These are phyloP conservation scores for Boletus albobrunnescens DNA, from an alignment of 1,284 basidiomycete species.

Conservation along the genomic window DNA sequence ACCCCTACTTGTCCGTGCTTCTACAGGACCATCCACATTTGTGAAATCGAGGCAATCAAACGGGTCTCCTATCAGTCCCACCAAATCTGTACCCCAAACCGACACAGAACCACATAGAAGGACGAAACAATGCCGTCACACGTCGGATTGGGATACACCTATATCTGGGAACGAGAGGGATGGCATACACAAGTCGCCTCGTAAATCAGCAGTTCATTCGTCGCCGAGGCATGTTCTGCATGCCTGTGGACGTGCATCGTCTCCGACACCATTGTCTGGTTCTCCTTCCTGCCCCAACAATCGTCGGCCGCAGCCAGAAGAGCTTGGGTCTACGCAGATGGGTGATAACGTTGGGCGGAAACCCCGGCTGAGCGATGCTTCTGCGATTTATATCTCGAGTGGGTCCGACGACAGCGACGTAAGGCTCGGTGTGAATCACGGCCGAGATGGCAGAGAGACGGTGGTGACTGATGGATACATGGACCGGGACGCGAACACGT, in stretches of 20 bases:
- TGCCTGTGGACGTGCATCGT: constrained; percentile 4
- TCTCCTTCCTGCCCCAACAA: neutral
- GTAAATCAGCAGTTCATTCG: constrained; percentile 25
- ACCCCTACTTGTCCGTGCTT: neutral
- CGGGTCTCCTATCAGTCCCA: constrained; percentile 12
- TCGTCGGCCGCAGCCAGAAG: neutral
- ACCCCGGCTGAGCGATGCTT: constrained; percentile 16
- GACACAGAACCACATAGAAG: neutral
- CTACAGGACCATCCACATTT: neutral
- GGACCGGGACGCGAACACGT: constrained; percentile 9
- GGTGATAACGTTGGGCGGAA: neutral
- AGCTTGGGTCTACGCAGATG: neutral
- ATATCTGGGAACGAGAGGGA: constrained; percentile 8
- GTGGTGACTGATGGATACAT: constrained; percentile 1
- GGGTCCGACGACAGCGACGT: constrained; percentile 25
- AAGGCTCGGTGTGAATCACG: neutral
- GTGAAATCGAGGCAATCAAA: neutral
- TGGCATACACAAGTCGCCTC: constrained; percentile 25
- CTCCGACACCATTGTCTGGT: constrained; percentile 13
- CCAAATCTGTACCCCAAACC: neutral
- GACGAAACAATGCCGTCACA: constrained; percentile 4
- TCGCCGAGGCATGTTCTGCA: constrained; percentile 22
- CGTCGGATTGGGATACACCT: constrained; percentile 6
- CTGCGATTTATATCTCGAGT: constrained; percentile 32
- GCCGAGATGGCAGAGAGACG: neutral